Evolutionary conservation across 163 green algal genomes (phyloP).

Genomic region (Chlamydomonas reinhardtii): DNA sequence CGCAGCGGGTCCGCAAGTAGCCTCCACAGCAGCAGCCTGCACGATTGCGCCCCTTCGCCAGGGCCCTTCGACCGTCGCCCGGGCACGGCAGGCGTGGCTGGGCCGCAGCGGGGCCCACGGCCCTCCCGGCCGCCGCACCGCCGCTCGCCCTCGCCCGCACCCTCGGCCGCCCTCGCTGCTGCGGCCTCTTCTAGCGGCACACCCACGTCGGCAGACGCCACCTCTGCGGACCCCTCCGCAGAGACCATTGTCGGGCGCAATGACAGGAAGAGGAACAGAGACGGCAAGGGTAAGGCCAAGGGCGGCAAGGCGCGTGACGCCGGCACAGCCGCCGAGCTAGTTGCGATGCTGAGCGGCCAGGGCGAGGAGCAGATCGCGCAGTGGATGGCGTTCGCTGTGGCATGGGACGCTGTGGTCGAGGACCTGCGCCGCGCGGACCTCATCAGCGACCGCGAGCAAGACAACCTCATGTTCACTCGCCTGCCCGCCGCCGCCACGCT

Average conservation of each 20-base stretch:
- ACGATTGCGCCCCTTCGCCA: no score
- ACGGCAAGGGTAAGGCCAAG: constrained; percentile 1
- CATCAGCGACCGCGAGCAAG: constrained; percentile 61
- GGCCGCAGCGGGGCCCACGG: no score
- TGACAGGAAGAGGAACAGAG: background rate
- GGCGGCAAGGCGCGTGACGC: background rate
- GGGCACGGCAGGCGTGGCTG: no score
- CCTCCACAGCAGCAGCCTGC: background rate
- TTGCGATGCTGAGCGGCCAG: constrained; percentile 48
- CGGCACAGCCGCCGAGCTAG: constrained; percentile 3
- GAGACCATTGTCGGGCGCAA: background rate
- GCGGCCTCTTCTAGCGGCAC: background rate
- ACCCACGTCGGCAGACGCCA: no score
- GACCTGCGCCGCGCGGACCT: constrained; percentile 72
- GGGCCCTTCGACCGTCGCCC: no score
- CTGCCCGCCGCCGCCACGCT: constrained; percentile 44
- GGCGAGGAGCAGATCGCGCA: constrained; percentile 49
- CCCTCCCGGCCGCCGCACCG: no score
- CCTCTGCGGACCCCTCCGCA: background rate
- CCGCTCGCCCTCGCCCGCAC: background rate
- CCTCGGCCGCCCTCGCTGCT: background rate
- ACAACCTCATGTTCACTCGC: constrained; percentile 72
- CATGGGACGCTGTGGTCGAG: constrained; percentile 71
- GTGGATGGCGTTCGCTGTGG: constrained; percentile 72
- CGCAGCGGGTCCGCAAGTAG: background rate